Evolutionary conservation across 2,329 filamentous ascomycete species (phyloP).

Genomic region (Aspergillus viridinutans): DNA sequence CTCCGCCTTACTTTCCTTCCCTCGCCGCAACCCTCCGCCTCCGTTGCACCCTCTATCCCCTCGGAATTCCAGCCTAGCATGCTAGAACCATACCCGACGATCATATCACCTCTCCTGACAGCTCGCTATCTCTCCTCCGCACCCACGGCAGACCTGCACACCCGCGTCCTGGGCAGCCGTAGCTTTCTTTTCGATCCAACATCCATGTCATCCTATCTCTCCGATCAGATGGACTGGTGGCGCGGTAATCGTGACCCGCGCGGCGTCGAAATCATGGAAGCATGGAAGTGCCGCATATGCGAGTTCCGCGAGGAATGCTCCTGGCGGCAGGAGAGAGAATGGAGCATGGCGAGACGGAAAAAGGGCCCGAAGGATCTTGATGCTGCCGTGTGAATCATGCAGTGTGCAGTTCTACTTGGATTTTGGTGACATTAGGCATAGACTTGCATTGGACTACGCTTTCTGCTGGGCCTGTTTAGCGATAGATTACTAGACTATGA

Average conservation of each 20-base stretch:
- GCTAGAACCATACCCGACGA: slow-evolving; percentile 35
- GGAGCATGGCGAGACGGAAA: slow-evolving; percentile 46
- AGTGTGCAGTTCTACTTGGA: background rate
- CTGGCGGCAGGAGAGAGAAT: slow-evolving; percentile 70
- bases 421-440: background rate
- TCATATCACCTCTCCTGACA: slow-evolving; percentile 43
- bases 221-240: slow-evolving; percentile 80
- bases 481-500: background rate
- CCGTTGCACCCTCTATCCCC: slow-evolving; percentile 27
- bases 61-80: slow-evolving; percentile 31
- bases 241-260: slow-evolving; percentile 65
- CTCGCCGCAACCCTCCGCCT: slow-evolving; percentile 4
- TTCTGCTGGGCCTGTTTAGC: background rate
- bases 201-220: slow-evolving; percentile 62
- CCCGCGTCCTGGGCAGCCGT: slow-evolving; percentile 49
- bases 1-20: slow-evolving; percentile 50
- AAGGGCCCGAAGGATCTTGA: slow-evolving; percentile 16
- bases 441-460: background rate
- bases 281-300: slow-evolving; percentile 81
- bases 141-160: slow-evolving; percentile 19
- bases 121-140: slow-evolving; percentile 41
- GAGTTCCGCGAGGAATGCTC: slow-evolving; percentile 75
- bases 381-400: background rate
- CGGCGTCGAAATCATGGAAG: slow-evolving; percentile 78
- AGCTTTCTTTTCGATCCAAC: slow-evolving; percentile 63